Evolutionary conservation across 768 basidiomycete genomes (phyloP).

Genomic region (Pulveroboletus ravenelii): DNA sequence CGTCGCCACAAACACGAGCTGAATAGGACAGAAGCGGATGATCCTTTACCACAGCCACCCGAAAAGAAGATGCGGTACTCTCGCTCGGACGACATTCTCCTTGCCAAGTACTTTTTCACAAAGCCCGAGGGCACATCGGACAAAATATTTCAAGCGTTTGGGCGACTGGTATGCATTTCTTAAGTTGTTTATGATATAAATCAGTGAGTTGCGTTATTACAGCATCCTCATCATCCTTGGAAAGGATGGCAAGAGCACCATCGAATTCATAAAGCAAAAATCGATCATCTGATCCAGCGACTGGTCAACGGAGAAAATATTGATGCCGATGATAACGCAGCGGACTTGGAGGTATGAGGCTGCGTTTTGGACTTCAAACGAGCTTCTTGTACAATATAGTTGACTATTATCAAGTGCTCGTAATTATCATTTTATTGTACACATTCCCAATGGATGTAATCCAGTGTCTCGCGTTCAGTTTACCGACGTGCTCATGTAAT

Average conservation of each 20-base stretch:
- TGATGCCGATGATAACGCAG: slow-evolving; percentile 29
- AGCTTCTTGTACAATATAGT: slow-evolving; percentile 6
- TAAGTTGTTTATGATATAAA: neutral
- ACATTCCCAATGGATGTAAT: slow-evolving; percentile 5
- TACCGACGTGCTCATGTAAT: neutral
- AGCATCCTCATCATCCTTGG: slow-evolving; percentile 90
- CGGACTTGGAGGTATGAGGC: slow-evolving; percentile 26
- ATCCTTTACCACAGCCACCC: slow-evolving; percentile 67
- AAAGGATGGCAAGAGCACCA: slow-evolving; percentile 94
- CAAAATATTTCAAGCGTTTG: slow-evolving; percentile 80
- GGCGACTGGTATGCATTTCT: slow-evolving; percentile 48
- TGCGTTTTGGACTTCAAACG: neutral
- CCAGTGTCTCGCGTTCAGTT: neutral
- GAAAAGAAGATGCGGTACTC: slow-evolving; percentile 90
- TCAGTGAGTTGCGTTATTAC: slow-evolving; percentile 5
- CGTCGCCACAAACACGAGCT: slow-evolving; percentile 83
- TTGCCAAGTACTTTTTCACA: slow-evolving; percentile 68
- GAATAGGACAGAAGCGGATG: slow-evolving; percentile 58
- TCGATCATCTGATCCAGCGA: slow-evolving; percentile 71
- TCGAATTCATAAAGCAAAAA: slow-evolving; percentile 81
- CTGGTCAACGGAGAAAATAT: slow-evolving; percentile 54
- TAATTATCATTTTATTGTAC: slow-evolving; percentile 13
- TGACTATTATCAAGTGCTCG: neutral
- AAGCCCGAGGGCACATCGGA: slow-evolving; percentile 81
- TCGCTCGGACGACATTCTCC: slow-evolving; percentile 69